Evolutionary conservation across 495 filamentous ascomycete genomes (phyloP), one percentile per base, ranked within the genome.

Genomic region (Amniculicola lignicola): DNA sequence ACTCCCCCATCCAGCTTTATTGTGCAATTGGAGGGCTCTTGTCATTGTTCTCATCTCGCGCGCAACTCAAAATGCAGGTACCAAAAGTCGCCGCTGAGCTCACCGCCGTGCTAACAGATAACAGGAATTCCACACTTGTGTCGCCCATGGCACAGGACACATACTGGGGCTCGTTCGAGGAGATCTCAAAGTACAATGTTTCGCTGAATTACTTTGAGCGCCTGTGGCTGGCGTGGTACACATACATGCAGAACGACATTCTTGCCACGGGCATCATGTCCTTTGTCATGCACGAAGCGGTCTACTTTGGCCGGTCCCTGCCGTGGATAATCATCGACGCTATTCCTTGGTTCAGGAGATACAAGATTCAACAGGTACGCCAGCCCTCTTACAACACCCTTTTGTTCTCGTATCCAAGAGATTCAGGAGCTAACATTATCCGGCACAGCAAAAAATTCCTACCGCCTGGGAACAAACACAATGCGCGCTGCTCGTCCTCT

Each of bases 171-270:
- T 86, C 91, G 62, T 94, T 90, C 72, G 83, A 94, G 54, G 87
- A 93, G 65, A 84, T 96, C 47, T 83, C 85, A 49, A 85, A 87
- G 62, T 86, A 88, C 77, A 94, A 93, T 79, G 77, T 94, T 43
- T 81, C 92, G 40, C 79, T 97, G 42, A 96, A 93, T 71, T 72
- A 87, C 43, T 75, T 83, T 62, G 92, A 97, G 75, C 79, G 82
- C 44, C 72, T 94, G 45, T 97, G 92, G 92, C 87, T 88, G 21
- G 89, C 92, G 68, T 88, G 92, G 92, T 97, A 97, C 70, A 82
- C 90, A n/a, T 97, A 85, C 82, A 95, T 97, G 89, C 88, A 91
- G 65, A 96, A 97, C 65, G 92, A 97, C 78, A 83, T 86, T 40
- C 84, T 97, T 29, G 92, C 92, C 43, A 97, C 92, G 12, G 92